Conservation (phyloP, 2,329 filamentous ascomycete genomes). For the Pestalotiopsis sp. region DNA sequence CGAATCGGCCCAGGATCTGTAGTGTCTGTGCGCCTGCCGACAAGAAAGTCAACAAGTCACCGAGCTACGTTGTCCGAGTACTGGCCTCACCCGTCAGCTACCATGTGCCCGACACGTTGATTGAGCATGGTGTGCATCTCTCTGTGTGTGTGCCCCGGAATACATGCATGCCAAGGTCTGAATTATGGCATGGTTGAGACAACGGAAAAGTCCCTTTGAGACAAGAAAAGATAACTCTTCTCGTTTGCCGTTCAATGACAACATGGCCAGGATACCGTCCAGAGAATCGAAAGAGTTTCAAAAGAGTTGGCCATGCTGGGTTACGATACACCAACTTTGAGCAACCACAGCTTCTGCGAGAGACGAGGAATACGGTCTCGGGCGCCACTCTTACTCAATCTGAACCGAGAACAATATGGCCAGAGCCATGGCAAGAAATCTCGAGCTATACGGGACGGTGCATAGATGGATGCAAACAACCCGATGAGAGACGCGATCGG, state of each 20-base stretch:
- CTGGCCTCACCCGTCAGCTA: not conserved
- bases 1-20: not conserved
- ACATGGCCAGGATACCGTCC: not conserved
- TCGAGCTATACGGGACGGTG: slow-evolving; percentile 1
- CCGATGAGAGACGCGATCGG: not conserved
- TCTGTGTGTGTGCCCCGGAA: not conserved
- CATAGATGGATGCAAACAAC: not conserved
- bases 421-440: not conserved
- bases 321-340: not conserved
- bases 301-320: not conserved
- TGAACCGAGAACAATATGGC: slow-evolving; percentile 5
- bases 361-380: not conserved
- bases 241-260: not conserved
- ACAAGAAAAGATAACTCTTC: not conserved
- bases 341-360: slow-evolving; percentile 2
- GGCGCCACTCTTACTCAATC: slow-evolving; percentile 3
- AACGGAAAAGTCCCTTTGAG: not conserved
- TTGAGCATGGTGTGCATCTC: not conserved
- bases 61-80: not conserved
- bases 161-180: not conserved
- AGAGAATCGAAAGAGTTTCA: not conserved
- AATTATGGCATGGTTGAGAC: not conserved
- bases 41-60: not conserved
- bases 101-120: not conserved
- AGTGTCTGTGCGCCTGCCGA: not conserved